Evolutionary conservation across 2,329 filamentous ascomycete species (phyloP).

Genomic region (Xylariaceae sp.): DNA sequence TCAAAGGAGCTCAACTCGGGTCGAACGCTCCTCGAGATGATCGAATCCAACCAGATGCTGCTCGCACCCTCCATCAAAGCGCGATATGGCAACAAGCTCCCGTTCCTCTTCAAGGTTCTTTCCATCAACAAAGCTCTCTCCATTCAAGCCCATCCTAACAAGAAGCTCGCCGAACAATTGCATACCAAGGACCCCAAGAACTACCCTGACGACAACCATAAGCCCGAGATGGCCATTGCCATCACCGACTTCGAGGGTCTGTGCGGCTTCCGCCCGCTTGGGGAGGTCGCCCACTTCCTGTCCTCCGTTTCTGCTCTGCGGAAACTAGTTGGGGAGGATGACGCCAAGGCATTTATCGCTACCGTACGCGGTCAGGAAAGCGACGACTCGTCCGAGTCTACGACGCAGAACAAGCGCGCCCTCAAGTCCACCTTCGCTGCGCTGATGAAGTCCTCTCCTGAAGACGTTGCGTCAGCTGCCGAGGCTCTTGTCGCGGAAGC

Average conservation of each 20-base stretch:
- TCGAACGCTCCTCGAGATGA: slow-evolving; percentile 79
- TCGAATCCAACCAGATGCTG: slow-evolving; percentile 80
- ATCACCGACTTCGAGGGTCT: slow-evolving; percentile 94
- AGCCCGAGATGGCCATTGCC: slow-evolving; percentile 98
- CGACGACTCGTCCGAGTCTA: slow-evolving; percentile 31
- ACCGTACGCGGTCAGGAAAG: slow-evolving; percentile 49
- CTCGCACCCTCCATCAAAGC: slow-evolving; percentile 69
- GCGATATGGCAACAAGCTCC: slow-evolving; percentile 76
- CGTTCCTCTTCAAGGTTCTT: slow-evolving; percentile 96
- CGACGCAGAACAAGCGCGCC: slow-evolving; percentile 67
- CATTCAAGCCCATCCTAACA: slow-evolving; percentile 96
- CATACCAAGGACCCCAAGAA: slow-evolving; percentile 85
- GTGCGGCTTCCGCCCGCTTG: slow-evolving; percentile 87
- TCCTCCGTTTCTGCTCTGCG: slow-evolving; percentile 57
- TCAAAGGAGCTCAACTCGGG: slow-evolving; percentile 84
- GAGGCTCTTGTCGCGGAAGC: slow-evolving; percentile 69
- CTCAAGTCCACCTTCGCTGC: slow-evolving; percentile 71
- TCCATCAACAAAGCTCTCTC: slow-evolving; percentile 94
- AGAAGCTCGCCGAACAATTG: slow-evolving; percentile 84
- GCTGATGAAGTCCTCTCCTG: slow-evolving; percentile 73
- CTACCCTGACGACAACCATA: slow-evolving; percentile 99
- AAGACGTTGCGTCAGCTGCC: slow-evolving; percentile 60
- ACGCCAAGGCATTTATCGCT: slow-evolving; percentile 51
- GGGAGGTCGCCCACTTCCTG: slow-evolving; percentile 78
- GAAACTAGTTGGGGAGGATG: slow-evolving; percentile 61